Evolutionary conservation across 345 rosid genomes (phyloP).

Genomic region (Orychophragmus violaceus): DNA sequence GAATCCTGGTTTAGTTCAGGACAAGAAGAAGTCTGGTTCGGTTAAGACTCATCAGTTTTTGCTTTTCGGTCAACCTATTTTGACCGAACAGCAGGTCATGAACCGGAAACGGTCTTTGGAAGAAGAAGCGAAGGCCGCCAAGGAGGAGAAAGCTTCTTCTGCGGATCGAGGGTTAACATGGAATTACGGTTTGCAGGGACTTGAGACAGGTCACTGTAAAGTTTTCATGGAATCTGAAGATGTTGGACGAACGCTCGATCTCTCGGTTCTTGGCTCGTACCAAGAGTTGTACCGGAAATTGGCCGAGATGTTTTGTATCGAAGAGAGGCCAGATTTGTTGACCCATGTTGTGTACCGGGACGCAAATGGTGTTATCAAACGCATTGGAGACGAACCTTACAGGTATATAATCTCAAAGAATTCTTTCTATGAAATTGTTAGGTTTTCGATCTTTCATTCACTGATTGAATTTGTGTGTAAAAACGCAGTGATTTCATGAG

Average conservation of each 20-base stretch:
- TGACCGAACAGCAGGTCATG: slow-evolving; percentile 37
- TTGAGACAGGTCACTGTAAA: slow-evolving; percentile 76
- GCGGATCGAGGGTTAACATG: slow-evolving; percentile 37
- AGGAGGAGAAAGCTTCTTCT: slow-evolving; percentile 32
- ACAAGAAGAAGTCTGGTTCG: slow-evolving; percentile 45
- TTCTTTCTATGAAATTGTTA: neutral
- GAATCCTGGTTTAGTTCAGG: slow-evolving; percentile 40
- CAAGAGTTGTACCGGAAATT: slow-evolving; percentile 65
- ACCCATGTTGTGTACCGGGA: slow-evolving; percentile 66
- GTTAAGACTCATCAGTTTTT: slow-evolving; percentile 63
- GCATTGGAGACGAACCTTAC: slow-evolving; percentile 78
- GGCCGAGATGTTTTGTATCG: slow-evolving; percentile 70
- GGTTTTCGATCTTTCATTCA: neutral
- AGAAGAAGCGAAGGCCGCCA: slow-evolving; percentile 22
- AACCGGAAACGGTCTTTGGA: slow-evolving; percentile 38
- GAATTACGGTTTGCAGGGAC: slow-evolving; percentile 37
- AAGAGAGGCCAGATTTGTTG: slow-evolving; percentile 54
- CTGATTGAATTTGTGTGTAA: neutral
- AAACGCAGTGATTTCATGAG: slow-evolving; percentile 54
- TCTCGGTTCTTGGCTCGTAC: slow-evolving; percentile 62
- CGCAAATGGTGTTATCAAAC: slow-evolving; percentile 50
- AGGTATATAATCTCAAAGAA: slow-evolving; percentile 42
- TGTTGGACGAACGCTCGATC: slow-evolving; percentile 80
- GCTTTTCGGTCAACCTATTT: slow-evolving; percentile 85
- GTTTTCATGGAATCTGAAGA: slow-evolving; percentile 92